Evolutionary conservation across 257 asterid species (phyloP).

Genomic region (Solanum gandarillasii): DNA sequence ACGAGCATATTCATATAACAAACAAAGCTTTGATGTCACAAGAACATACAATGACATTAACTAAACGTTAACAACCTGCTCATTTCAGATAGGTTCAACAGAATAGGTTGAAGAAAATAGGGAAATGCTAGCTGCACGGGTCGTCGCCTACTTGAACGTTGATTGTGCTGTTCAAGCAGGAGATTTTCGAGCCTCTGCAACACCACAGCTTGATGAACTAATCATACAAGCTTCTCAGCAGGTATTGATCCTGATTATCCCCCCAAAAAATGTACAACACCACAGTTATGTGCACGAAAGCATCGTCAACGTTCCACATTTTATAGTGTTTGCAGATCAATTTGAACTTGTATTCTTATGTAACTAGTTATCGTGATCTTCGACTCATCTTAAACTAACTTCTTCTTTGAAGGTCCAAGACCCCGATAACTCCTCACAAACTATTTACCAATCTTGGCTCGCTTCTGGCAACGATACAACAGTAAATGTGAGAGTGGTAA

Average conservation of each 20-base stretch:
- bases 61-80: neutral
- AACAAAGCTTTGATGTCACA: neutral
- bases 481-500: constrained; percentile 38
- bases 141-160: constrained; percentile 73
- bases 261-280: neutral
- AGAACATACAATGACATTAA: neutral
- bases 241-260: constrained; percentile 21
- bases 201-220: constrained; percentile 82
- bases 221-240: constrained; percentile 49
- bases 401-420: constrained; percentile 37
- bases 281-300: neutral
- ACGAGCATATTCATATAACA: neutral
- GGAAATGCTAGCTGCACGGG: constrained; percentile 57
- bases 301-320: neutral
- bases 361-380: neutral
- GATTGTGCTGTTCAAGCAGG: constrained; percentile 62
- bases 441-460: constrained; percentile 73
- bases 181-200: constrained; percentile 55
- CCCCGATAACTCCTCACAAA: constrained; percentile 78
- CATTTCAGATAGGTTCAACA: constrained; percentile 63
- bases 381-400: neutral
- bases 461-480: constrained; percentile 24
- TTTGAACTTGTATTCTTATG: neutral
- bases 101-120: constrained; percentile 95
- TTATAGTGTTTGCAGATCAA: neutral